A percentile compares a stretch with the other conserved stretches of the same genome.
These are phyloP conservation scores for Ascochyta clinopodiicola DNA, from an alignment of 2,329 filamentous ascomycete genomes.

Conservation along the genomic window DNA sequence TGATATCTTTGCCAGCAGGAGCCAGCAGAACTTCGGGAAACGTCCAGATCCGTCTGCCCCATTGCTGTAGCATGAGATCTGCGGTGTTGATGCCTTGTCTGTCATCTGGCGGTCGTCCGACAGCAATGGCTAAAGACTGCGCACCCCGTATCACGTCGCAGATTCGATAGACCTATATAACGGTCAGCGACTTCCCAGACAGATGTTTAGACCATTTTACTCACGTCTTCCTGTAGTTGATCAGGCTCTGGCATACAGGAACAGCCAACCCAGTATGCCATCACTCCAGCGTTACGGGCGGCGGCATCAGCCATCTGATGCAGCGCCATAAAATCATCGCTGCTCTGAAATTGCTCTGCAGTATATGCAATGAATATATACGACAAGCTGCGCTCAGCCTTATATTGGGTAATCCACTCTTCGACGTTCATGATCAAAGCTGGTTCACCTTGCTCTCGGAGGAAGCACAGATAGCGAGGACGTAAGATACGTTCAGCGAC, in stretches of 20 bases:
- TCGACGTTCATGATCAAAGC: slow-evolving; percentile 34
- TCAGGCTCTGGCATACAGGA: slow-evolving; percentile 51
- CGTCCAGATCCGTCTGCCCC: slow-evolving; percentile 56
- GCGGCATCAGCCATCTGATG: slow-evolving; percentile 50
- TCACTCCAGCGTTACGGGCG: slow-evolving; percentile 45
- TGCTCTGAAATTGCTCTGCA: slow-evolving; percentile 47
- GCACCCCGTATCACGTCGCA: slow-evolving; percentile 55
- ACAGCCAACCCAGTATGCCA: slow-evolving; percentile 54
- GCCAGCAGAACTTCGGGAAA: slow-evolving; percentile 53
- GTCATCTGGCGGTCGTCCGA: slow-evolving; percentile 40
- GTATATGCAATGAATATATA: slow-evolving; percentile 55
- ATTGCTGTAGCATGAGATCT: slow-evolving; percentile 49
- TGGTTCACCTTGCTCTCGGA: slow-evolving; percentile 25
- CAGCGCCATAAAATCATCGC: slow-evolving; percentile 37
- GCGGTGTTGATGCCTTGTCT: slow-evolving; percentile 29
- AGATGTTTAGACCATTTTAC: background rate
- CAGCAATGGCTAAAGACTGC: slow-evolving; percentile 51
- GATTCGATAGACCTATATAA: slow-evolving; percentile 50
- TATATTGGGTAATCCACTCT: slow-evolving; percentile 34
- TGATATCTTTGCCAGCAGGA: slow-evolving; percentile 37
- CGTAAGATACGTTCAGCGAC: slow-evolving; percentile 35
- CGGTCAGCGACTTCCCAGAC: background rate
- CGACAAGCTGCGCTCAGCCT: slow-evolving; percentile 28
- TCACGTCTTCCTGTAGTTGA: slow-evolving; percentile 39
- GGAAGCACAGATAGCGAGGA: slow-evolving; percentile 40